Conservation (phyloP, 2,329 filamentous ascomycete genomes). For the Pseudonectria buxi region DNA sequence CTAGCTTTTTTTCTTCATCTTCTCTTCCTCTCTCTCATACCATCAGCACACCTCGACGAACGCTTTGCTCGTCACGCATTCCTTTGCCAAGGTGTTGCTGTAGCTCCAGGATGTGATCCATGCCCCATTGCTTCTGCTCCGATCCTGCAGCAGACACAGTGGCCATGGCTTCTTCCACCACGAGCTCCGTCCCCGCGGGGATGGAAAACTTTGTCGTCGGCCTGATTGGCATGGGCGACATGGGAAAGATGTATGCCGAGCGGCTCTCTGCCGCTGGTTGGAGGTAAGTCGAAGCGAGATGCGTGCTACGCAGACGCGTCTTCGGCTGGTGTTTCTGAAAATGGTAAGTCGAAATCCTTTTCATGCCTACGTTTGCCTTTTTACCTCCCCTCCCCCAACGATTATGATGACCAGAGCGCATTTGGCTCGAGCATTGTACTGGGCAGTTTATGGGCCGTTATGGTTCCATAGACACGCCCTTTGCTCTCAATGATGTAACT, state of each 20-base stretch:
- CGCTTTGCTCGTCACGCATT: slow-evolving; percentile 5
- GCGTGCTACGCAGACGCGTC: slow-evolving; percentile 5
- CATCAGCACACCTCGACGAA: slow-evolving; percentile 6
- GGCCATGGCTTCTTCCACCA: slow-evolving; percentile 14
- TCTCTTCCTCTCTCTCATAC: slow-evolving; percentile 6
- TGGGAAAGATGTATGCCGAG: slow-evolving; percentile 97
- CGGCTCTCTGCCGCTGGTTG: slow-evolving; percentile 85
- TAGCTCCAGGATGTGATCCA: slow-evolving; percentile 22
- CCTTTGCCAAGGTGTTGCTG: slow-evolving; percentile 8
- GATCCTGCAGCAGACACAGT: slow-evolving; percentile 23
- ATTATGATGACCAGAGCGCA: slow-evolving; percentile 99
- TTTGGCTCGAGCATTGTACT: slow-evolving; percentile 98
- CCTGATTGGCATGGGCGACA: slow-evolving; percentile 98
- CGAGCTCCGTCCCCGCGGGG: slow-evolving; percentile 28
- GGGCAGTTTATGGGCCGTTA: slow-evolving; percentile 62
- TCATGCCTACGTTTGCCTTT: slow-evolving; percentile 1
- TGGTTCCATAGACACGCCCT: slow-evolving; percentile 56
- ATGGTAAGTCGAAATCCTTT: slow-evolving; percentile 10
- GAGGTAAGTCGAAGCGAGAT: slow-evolving; percentile 57
- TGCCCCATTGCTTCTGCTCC: slow-evolving; percentile 16
- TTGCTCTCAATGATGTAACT: slow-evolving; percentile 94
- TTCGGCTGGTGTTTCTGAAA: slow-evolving; percentile 6
- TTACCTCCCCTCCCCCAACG: slow-evolving; percentile 18
- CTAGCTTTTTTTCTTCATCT: slow-evolving; percentile 8
- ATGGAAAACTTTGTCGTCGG: slow-evolving; percentile 74